These are phyloP conservation scores for Retiboletus fuscus DNA, from an alignment of 1,284 basidiomycete species.

Conservation along the genomic window DNA sequence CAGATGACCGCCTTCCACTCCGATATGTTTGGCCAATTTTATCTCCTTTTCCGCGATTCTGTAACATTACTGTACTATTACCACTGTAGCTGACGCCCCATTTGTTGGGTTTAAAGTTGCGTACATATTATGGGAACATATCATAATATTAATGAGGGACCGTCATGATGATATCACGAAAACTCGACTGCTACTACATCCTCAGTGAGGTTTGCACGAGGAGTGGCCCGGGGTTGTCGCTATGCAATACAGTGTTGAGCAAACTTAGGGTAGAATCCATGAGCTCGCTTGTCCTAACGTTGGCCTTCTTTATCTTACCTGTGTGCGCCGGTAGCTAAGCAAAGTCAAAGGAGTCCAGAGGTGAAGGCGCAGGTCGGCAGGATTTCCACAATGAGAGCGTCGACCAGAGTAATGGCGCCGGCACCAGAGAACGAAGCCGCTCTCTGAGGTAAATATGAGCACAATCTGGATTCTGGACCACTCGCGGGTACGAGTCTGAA, in stretches of 20 bases:
- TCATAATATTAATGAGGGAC: conserved; percentile 19
- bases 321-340: conserved; percentile 39
- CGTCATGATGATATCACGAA: conserved; percentile 58
- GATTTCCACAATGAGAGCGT: conserved; percentile 61
- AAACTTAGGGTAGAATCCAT: conserved; percentile 51
- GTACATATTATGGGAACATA: too few relatives aligned
- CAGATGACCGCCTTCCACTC: not conserved
- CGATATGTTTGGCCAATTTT: too few relatives aligned
- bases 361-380: conserved; percentile 61
- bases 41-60: too few relatives aligned
- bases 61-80: too few relatives aligned
- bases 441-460: conserved; percentile 59
- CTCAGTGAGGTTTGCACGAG: conserved; percentile 63
- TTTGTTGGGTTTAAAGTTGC: too few relatives aligned
- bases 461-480: too few relatives aligned
- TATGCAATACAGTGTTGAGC: conserved; percentile 49
- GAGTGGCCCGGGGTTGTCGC: conserved; percentile 57
- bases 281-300: conserved; percentile 49
- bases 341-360: conserved; percentile 58
- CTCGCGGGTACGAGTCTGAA: conserved; percentile 57
- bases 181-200: conserved; percentile 57
- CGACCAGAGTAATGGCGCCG: conserved; percentile 59
- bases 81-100: too few relatives aligned
- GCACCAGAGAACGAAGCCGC: conserved; percentile 59
- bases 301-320: conserved; percentile 45